Evolutionary conservation across 2,329 filamentous ascomycete species (phyloP).

Genomic region (Beauveria pseudobassiana): DNA sequence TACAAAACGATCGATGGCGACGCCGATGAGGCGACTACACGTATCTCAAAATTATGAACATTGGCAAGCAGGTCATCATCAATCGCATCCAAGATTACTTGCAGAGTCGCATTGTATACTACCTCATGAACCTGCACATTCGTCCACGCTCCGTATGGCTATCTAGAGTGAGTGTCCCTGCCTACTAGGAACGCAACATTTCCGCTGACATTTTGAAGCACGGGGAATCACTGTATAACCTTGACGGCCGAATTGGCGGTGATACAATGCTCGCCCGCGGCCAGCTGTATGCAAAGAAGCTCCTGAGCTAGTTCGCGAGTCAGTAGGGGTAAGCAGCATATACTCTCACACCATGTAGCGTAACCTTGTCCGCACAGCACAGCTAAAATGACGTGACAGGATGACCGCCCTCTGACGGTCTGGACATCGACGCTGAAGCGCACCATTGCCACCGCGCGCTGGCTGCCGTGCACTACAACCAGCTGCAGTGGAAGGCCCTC

Average conservation of each 20-base stretch:
- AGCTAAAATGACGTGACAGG: conserved; percentile 28
- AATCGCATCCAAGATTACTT: conserved; percentile 96
- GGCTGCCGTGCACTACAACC: conserved; percentile 76
- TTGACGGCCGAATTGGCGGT: conserved; percentile 84
- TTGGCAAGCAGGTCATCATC: conserved; percentile 94
- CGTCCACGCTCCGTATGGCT: conserved; percentile 95
- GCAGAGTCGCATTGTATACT: conserved; percentile 94
- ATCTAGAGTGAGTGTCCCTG: conserved; percentile 60
- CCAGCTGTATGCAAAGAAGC: conserved; percentile 74
- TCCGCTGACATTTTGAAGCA: conserved; percentile 47
- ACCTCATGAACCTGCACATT: conserved; percentile 97
- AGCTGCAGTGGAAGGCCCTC: conserved; percentile 96
- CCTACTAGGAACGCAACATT: neutral
- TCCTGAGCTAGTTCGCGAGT: conserved; percentile 77
- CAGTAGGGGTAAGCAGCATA: conserved; percentile 62
- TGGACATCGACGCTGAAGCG: conserved; percentile 62
- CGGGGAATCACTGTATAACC: conserved; percentile 88
- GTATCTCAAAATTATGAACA: conserved; percentile 95
- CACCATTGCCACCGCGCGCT: conserved; percentile 85
- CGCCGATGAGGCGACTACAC: conserved; percentile 75
- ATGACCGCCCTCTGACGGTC: conserved; percentile 52
- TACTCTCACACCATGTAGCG: conserved; percentile 19
- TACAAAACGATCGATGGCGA: conserved; percentile 87
- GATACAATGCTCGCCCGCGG: conserved; percentile 85
- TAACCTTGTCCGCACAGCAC: neutral